These are phyloP conservation scores for Tolypocladium paradoxum DNA, from an alignment of 2,329 filamentous ascomycete genomes.

Conservation along the genomic window DNA sequence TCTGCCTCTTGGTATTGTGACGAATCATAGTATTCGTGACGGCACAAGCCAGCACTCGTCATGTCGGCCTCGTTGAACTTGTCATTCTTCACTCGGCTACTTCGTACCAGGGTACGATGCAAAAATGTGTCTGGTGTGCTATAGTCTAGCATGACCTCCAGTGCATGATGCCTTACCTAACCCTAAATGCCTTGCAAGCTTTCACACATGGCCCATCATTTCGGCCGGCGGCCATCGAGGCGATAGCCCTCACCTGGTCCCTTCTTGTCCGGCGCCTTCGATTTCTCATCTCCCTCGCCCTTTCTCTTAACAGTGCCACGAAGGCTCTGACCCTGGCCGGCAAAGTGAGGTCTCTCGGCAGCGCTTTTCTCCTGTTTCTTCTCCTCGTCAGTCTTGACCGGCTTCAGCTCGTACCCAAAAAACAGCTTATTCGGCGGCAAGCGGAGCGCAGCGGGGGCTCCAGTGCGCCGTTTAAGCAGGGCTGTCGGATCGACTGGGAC, in stretches of 20 bases:
- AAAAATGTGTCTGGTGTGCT: neutral
- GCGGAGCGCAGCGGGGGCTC: constrained; percentile 78
- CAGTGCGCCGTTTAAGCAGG: constrained; percentile 39
- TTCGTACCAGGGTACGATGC: too few relatives aligned
- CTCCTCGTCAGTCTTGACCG: constrained; percentile 68
- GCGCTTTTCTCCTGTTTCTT: constrained; percentile 54
- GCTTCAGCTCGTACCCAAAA: constrained; percentile 90
- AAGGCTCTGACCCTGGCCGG: constrained; percentile 75
- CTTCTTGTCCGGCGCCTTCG: constrained; percentile 37
- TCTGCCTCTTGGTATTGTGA: neutral
- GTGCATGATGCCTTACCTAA: neutral
- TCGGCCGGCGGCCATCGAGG: constrained; percentile 30
- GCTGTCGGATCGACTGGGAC: constrained; percentile 30
- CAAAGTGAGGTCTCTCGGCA: constrained; percentile 63
- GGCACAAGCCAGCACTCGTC: neutral
- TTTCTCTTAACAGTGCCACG: constrained; percentile 63
- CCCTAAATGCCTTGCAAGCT: constrained; percentile 12
- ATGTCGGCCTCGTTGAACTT: neutral
- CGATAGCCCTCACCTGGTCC: constrained; percentile 29
- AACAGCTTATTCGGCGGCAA: constrained; percentile 85
- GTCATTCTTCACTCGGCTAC: neutral
- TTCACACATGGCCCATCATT: constrained; percentile 2
- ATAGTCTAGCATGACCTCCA: neutral
- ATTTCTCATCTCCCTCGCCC: constrained; percentile 37
- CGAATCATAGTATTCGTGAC: neutral